phyloP scores from a whole-genome alignment of 2,329 filamentous ascomycete species.

The Fusarium sp. region DNA sequence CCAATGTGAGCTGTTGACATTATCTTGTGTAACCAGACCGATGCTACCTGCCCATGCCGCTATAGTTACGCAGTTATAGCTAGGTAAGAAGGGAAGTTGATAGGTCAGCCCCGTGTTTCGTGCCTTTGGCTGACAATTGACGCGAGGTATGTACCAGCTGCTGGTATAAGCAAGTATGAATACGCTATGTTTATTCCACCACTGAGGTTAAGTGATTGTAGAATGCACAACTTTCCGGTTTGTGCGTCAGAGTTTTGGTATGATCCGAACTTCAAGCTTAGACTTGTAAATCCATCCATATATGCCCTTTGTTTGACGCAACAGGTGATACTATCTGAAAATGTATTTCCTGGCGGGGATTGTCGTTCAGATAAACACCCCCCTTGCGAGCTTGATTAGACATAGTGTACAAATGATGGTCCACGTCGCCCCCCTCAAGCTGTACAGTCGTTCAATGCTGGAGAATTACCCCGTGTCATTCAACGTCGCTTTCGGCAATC shows the following conservation, averaged over 20 bases:
- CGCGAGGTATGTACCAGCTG: background rate
- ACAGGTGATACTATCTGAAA: background rate
- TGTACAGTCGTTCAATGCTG: background rate
- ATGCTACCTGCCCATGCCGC: background rate
- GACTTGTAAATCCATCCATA: constrained; percentile 6
- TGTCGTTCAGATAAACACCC: constrained; percentile 11
- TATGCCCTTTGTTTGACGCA: background rate
- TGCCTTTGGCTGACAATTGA: constrained; percentile 9
- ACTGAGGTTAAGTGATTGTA: constrained; percentile 8
- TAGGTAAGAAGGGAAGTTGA: background rate
- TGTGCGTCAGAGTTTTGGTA: background rate
- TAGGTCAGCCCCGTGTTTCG: constrained; percentile 6
- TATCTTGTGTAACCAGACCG: constrained; percentile 4
- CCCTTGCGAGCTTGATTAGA: constrained; percentile 1
- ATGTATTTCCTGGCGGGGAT: constrained; percentile 9
- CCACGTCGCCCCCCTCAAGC: background rate
- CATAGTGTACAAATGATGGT: background rate
- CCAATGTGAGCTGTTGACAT: background rate
- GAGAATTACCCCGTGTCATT: constrained; percentile 7
- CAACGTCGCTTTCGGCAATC: constrained; percentile 29
- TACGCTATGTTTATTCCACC: constrained; percentile 20
- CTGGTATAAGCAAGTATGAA: background rate
- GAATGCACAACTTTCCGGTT: background rate
- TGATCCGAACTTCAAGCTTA: constrained; percentile 1
- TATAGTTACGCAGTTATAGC: constrained; percentile 6